Base-by-base conservation (phyloP, 1,139 yeast species). In the Pichia cactophila region DNA sequence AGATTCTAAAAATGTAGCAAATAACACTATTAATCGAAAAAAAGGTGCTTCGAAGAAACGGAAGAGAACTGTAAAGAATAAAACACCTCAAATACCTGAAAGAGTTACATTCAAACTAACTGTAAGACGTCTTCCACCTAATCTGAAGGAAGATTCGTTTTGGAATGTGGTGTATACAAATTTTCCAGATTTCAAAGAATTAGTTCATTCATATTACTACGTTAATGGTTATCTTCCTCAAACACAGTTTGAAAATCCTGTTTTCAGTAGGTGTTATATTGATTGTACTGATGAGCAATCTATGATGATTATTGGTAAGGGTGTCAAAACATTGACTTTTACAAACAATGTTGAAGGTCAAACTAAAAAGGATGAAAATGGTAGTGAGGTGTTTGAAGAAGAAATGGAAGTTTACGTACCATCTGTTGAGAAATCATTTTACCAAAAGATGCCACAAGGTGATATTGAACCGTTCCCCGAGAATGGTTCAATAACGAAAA, bases 71-170 rank as follows among this genome's bases (percentile, higher is more conserved):
- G 41, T 12, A 29, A 36, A 29, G 45, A 8, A 9, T 12, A 26
- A 29, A 42, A 9, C n/a, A 16, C 28, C 12, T 29, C 26, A 38
- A 38, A 16, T 23, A 37, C 39, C 49, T 14, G 29, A 23, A 26
- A 5, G 38, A 9, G 48, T 48, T 17, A 44, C 43, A 2, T 44
- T 51, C 33, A 68, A 68, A 48, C 47, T 70, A 3, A 69, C 69
- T 2, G 53, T 72, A 6, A 61, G 76, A 37, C 57, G 63, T 26
- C 55, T 73, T 33, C 75, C 76, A 1, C 73, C 77, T 0, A 58
- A 51, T 9, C 48, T 72, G 33, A 49, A 57, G 1, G 62, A 64
- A 44, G 55, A 54, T 0, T 66, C 60, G 35, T 71, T 71, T 49
- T 50, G 52, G 20, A 46, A 52, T 4, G 57, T 61, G 26, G 29